Percentiles rank a stretch among this genome's conserved stretches.
Evolutionary conservation across 2,329 filamentous ascomycete genomes (phyloP).

Genomic region (Ceratocystis papillata): DNA sequence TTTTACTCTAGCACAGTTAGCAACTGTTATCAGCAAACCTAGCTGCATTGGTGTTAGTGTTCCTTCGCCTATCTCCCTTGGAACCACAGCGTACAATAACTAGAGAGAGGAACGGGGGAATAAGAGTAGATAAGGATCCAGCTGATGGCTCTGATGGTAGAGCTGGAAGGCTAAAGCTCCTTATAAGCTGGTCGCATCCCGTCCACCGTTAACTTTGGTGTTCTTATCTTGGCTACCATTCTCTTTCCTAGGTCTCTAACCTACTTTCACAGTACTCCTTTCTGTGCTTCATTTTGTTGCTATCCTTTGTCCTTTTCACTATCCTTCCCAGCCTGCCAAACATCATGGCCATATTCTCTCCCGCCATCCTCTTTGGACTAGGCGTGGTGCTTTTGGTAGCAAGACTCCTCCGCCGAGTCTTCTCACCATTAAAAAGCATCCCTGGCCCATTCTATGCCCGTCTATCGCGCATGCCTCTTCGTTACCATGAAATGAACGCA

Average conservation of each 20-base stretch:
- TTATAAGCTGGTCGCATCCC: background rate
- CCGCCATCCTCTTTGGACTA: conserved; percentile 27
- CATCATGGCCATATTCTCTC: conserved; percentile 27
- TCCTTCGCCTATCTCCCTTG: background rate
- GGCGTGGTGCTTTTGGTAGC: conserved; percentile 27
- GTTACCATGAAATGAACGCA: conserved; percentile 46
- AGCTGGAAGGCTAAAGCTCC: background rate
- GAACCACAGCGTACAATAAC: background rate
- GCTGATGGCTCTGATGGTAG: conserved; percentile 10
- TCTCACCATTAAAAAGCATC: conserved; percentile 33
- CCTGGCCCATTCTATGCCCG: conserved; percentile 41
- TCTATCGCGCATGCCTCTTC: conserved; percentile 42
- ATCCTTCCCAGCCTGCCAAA: background rate
- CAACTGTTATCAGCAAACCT: background rate
- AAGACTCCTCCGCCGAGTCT: conserved; percentile 29
- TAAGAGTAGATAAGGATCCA: background rate
- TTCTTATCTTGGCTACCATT: background rate
- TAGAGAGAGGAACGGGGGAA: background rate
- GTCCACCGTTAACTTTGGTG: background rate
- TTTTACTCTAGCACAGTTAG: background rate
- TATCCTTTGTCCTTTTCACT: background rate
- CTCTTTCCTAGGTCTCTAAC: conserved; percentile 3
- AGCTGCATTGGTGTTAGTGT: background rate
- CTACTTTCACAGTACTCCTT: background rate
- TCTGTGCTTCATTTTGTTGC: background rate